Percentiles rank a stretch among this genome's conserved stretches.
phyloP scores from a whole-genome alignment of 2,329 filamentous ascomycete species.

The Pezicula neosporulosa region DNA sequence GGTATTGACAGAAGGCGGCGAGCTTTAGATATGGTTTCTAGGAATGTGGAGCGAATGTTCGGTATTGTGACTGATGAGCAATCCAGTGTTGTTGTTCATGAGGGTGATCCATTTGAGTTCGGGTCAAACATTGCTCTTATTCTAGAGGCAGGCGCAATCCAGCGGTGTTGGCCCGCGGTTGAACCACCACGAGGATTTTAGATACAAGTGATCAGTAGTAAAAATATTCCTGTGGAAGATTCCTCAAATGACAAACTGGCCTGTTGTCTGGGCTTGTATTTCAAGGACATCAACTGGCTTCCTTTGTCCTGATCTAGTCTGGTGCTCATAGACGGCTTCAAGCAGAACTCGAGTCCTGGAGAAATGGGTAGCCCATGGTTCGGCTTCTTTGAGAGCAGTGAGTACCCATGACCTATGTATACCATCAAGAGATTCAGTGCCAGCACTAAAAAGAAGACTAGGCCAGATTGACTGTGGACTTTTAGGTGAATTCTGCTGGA shows the following conservation, averaged over 20 bases:
- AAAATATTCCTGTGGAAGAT: too few relatives aligned
- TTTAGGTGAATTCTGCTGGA: neutral
- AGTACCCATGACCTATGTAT: neutral
- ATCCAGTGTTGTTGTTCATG: too few relatives aligned
- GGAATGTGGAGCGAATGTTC: too few relatives aligned
- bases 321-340: neutral
- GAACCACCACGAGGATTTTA: too few relatives aligned
- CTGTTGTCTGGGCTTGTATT: neutral
- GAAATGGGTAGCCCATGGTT: neutral
- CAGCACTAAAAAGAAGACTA: neutral
- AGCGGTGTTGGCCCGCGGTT: too few relatives aligned
- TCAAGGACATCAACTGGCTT: neutral
- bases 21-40: too few relatives aligned
- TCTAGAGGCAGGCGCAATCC: too few relatives aligned
- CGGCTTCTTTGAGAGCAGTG: neutral
- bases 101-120: too few relatives aligned
- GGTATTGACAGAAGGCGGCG: too few relatives aligned
- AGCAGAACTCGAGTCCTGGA: neutral
- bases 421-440: neutral
- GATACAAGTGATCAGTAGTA: too few relatives aligned
- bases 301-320: neutral
- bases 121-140: too few relatives aligned
- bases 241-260: neutral
- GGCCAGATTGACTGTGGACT: neutral
- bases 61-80: too few relatives aligned